Conservation (phyloP, 2,329 filamentous ascomycete species). For the Colletotrichum gloeosporioides region DNA sequence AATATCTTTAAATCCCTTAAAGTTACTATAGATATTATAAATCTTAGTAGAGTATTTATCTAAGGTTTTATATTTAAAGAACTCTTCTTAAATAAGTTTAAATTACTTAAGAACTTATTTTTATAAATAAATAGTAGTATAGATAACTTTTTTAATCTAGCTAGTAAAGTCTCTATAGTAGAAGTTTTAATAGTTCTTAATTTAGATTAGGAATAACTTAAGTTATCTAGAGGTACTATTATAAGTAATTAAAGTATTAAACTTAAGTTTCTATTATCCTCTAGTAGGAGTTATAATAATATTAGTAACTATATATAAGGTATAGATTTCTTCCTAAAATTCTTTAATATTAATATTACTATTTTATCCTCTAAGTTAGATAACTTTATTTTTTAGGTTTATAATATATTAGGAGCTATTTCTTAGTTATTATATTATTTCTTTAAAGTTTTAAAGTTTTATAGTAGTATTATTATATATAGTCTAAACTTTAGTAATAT, state of each 20-base stretch:
- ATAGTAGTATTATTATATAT: no score
- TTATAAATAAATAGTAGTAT: neutral
- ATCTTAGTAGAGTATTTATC: neutral
- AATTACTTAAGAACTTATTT: neutral
- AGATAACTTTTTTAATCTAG: neutral
- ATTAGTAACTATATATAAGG: no score
- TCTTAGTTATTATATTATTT: no score
- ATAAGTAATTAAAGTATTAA: neutral
- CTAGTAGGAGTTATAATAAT: no score
- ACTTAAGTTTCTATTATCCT: rapidly evolving
- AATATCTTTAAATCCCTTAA: neutral
- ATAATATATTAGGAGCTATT: no score
- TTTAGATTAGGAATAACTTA: neutral
- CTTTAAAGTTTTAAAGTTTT: no score
- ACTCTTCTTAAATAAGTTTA: neutral
- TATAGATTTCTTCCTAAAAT: no score
- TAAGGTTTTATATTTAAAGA: neutral
- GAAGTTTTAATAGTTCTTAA: neutral
- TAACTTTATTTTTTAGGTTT: no score
- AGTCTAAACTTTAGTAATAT: no score
- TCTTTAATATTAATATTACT: no score
- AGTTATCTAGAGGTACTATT: neutral
- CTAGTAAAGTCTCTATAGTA: neutral
- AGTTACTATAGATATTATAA: neutral
- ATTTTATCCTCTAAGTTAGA: no score